Conservation (phyloP, 176 grass and related monocot genomes). For the Eremochloa ophiuroides region DNA sequence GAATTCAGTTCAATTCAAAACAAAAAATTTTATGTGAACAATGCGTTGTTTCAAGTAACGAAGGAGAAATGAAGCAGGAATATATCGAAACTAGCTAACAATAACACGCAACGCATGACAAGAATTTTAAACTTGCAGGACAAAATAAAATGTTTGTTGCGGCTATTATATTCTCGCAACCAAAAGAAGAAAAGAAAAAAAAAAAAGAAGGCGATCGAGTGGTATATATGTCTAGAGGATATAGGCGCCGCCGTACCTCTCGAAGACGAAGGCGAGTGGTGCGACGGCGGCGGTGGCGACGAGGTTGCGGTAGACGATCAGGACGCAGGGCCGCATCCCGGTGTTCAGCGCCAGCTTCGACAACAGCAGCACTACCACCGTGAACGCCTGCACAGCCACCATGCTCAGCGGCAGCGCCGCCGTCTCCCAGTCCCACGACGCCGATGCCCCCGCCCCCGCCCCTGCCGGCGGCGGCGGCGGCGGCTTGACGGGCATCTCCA, state of each 20-base stretch:
- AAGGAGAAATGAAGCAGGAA: too few relatives aligned
- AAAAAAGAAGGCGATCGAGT: too few relatives aligned
- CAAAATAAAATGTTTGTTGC: neutral
- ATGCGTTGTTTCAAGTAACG: too few relatives aligned
- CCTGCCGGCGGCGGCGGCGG: neutral
- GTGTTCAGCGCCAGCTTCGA: conserved; percentile 29
- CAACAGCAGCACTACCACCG: conserved; percentile 25
- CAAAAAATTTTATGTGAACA: too few relatives aligned
- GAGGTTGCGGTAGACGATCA: conserved; percentile 37
- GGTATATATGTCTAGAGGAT: neutral
- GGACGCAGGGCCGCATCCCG: conserved; percentile 32
- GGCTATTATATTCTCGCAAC: neutral
- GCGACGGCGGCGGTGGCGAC: neutral
- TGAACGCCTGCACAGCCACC: conserved; percentile 25
- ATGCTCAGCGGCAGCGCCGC: conserved; percentile 26
- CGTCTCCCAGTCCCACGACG: neutral
- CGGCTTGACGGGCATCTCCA: neutral
- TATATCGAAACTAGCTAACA: too few relatives aligned
- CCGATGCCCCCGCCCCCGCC: neutral
- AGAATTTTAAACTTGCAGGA: neutral
- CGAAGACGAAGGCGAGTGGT: conserved; percentile 18
- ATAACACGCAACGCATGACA: too few relatives aligned
- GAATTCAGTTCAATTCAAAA: too few relatives aligned
- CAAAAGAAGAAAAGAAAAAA: neutral
- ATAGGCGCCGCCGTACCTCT: conserved; percentile 14